Percentiles rank a stretch among this genome's conserved stretches.
Conservation (phyloP, 2,329 filamentous ascomycete species). For the Fusarium stilboides region DNA sequence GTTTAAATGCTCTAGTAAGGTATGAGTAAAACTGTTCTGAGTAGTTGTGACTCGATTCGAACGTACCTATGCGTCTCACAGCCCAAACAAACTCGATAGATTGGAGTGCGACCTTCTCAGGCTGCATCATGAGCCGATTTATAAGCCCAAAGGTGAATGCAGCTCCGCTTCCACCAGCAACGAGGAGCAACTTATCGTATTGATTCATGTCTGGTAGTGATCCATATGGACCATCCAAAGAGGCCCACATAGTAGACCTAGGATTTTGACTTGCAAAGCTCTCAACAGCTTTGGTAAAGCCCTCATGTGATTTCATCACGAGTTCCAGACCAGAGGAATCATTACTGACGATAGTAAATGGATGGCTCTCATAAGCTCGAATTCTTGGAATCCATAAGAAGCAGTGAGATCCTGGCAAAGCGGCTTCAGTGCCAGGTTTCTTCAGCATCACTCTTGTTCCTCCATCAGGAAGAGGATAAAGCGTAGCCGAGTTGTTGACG, state of each 20-base stretch:
- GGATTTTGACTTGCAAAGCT: slow-evolving; percentile 61
- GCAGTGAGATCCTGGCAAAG: slow-evolving; percentile 57
- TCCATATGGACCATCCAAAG: slow-evolving; percentile 69
- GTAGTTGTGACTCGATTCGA: fast-evolving
- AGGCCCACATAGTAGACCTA: slow-evolving; percentile 60
- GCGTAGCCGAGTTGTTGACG: slow-evolving; percentile 48
- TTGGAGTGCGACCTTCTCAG: neutral
- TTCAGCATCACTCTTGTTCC: slow-evolving; percentile 63
- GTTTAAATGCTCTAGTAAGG: neutral
- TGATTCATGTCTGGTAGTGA: slow-evolving; percentile 61
- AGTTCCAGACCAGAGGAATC: slow-evolving; percentile 61
- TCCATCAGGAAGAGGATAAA: slow-evolving; percentile 61
- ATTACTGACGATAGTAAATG: slow-evolving; percentile 67
- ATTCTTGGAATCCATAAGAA: slow-evolving; percentile 70
- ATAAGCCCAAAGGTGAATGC: slow-evolving; percentile 45
- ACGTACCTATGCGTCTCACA: slow-evolving; percentile 24
- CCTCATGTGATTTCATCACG: slow-evolving; percentile 65
- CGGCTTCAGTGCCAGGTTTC: slow-evolving; percentile 56
- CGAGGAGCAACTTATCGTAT: slow-evolving; percentile 46
- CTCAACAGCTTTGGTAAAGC: slow-evolving; percentile 68
- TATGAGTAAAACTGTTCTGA: fast-evolving
- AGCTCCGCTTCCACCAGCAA: slow-evolving; percentile 48
- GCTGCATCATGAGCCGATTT: slow-evolving; percentile 16
- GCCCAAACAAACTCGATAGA: slow-evolving; percentile 38
- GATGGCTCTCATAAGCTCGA: slow-evolving; percentile 67